phyloP scores from a whole-genome alignment of 2,329 filamentous ascomycete genomes.

The Verticillium nubilum region DNA sequence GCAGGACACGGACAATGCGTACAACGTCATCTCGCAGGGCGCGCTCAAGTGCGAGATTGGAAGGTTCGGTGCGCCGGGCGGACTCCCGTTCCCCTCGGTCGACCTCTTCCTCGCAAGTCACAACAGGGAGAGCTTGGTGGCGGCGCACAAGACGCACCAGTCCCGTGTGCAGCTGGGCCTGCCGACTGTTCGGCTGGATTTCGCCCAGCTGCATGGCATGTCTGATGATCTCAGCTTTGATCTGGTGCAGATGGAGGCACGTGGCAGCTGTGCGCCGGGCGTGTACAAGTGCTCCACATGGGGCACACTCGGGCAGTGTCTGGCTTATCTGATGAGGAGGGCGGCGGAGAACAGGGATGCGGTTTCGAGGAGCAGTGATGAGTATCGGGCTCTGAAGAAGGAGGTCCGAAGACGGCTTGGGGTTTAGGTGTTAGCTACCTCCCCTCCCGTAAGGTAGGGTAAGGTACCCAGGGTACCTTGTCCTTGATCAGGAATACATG shows the following conservation, averaged over 20 bases:
- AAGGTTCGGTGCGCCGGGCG: constrained; percentile 1
- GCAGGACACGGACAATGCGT: constrained; percentile 44
- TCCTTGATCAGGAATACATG: constrained; percentile 3
- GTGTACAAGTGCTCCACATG: constrained; percentile 22
- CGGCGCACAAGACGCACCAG: constrained; percentile 36
- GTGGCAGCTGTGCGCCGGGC: constrained; percentile 3
- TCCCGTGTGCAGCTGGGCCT: constrained; percentile 27
- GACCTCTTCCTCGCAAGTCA: constrained; percentile 49
- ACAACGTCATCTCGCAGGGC: constrained; percentile 42
- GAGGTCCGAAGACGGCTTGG: constrained; percentile 25
- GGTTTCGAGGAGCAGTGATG: constrained; percentile 22
- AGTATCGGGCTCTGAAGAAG: constrained; percentile 21
- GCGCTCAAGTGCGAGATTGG: constrained; percentile 31
- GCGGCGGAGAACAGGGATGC: constrained; percentile 25
- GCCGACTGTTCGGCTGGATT: constrained; percentile 32
- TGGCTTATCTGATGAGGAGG: constrained; percentile 18
- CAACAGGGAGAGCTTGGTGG: constrained; percentile 33
- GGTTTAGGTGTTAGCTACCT: constrained; percentile 1
- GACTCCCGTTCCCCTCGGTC: constrained; percentile 33
- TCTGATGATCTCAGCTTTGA: constrained; percentile 49
- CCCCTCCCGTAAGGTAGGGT: not conserved
- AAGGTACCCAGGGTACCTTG: not conserved
- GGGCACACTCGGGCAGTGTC: constrained; percentile 20
- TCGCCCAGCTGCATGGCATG: constrained; percentile 53
- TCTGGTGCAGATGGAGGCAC: constrained; percentile 29